Conservation (phyloP, 768 basidiomycete species). For the Tremella mesenterica region DNA sequence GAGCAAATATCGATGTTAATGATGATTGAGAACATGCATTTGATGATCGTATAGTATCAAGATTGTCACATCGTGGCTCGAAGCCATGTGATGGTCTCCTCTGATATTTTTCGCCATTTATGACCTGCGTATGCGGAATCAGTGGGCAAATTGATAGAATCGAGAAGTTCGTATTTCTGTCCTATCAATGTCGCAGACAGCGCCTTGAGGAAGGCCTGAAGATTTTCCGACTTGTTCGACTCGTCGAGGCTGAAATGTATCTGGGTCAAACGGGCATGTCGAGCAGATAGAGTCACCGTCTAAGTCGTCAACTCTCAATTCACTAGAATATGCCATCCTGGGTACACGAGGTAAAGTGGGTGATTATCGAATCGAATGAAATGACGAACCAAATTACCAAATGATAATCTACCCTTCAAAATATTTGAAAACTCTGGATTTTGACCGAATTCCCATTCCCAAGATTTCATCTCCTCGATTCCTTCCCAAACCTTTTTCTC, state of each 20-base stretch:
- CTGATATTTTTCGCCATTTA: constrained; percentile 2
- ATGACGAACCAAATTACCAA: constrained; percentile 48
- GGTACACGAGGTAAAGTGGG: neutral
- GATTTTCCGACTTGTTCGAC: constrained; percentile 3
- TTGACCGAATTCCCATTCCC: constrained; percentile 90
- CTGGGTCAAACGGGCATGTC: constrained; percentile 35
- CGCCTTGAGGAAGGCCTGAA: constrained; percentile 22
- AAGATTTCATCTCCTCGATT: constrained; percentile 67
- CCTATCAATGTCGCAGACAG: constrained; percentile 23
- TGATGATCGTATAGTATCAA: neutral
- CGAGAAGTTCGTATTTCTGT: constrained; percentile 23
- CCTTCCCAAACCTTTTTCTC: constrained; percentile 57
- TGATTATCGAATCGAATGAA: neutral
- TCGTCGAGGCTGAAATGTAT: too few relatives aligned
- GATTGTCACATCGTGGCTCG: constrained; percentile 20
- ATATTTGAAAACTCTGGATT: constrained; percentile 84
- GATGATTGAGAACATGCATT: neutral
- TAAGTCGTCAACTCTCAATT: neutral
- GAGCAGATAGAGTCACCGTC: constrained; percentile 26
- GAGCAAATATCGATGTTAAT: neutral
- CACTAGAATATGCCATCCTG: neutral
- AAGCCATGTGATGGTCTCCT: constrained; percentile 25
- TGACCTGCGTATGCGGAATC: constrained; percentile 1
- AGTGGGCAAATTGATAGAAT: constrained; percentile 13
- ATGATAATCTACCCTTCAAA: constrained; percentile 45